Conservation (phyloP, 2,329 filamentous ascomycete species). For the Colletotrichum endophyticum region DNA sequence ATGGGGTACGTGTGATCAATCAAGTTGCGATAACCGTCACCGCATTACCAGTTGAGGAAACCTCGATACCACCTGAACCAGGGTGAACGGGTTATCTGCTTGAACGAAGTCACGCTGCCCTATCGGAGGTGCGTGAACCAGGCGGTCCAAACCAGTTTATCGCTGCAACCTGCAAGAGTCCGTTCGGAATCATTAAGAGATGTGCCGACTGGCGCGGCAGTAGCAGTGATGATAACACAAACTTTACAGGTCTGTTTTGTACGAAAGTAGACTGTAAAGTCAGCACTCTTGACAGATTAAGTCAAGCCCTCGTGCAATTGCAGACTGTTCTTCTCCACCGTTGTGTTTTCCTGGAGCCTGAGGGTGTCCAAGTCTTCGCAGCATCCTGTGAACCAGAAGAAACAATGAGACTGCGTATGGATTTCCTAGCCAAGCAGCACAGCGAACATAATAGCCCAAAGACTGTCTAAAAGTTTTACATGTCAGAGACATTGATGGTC, state of each 20-base stretch:
- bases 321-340: neutral
- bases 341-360: neutral
- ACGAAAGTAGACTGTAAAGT: accelerated
- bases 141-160: neutral
- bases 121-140: neutral
- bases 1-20: neutral
- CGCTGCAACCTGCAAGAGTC: neutral
- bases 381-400: neutral
- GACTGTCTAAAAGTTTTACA: neutral
- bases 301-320: accelerated
- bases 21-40: neutral
- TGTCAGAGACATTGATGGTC: neutral
- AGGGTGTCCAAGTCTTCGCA: neutral
- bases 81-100: neutral
- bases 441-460: neutral
- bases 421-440: neutral
- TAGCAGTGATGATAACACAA: neutral
- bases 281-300: neutral
- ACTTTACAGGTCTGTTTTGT: neutral
- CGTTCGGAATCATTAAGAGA: neutral
- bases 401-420: neutral
- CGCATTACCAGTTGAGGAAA: neutral
- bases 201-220: neutral
- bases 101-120: neutral
- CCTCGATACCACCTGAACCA: neutral